Percentiles rank a stretch among this genome's conserved stretches.
Evolutionary conservation across 306 rosid species (phyloP).

Genomic region (Pachyrhizus erosus): DNA sequence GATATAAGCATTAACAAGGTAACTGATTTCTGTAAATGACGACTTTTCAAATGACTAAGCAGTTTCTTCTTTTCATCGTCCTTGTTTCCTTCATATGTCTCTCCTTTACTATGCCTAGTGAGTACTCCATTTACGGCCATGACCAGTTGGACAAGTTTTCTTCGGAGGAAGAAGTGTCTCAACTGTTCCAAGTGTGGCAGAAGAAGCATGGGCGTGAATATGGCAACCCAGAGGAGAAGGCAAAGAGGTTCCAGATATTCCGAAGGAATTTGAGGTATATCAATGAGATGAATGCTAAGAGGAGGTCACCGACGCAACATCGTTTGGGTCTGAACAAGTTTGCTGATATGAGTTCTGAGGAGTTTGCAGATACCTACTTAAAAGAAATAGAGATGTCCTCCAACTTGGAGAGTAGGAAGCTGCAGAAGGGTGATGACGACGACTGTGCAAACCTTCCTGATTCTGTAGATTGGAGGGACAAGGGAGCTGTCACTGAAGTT

Average conservation of each 20-base stretch:
- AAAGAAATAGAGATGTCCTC: constrained; percentile 43
- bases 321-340: constrained; percentile 65
- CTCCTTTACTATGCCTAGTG: constrained; percentile 41
- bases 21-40: not conserved
- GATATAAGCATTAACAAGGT: not conserved
- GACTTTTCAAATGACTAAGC: constrained; percentile 36
- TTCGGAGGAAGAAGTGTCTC: constrained; percentile 48
- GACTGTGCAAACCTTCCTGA: constrained; percentile 56
- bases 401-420: not conserved
- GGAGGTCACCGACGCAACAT: constrained; percentile 29
- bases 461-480: constrained; percentile 66
- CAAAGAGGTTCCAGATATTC: constrained; percentile 52
- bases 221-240: constrained; percentile 48
- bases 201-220: constrained; percentile 58
- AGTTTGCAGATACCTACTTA: constrained; percentile 49
- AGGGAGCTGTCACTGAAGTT: constrained; percentile 61
- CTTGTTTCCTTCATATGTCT: constrained; percentile 32
- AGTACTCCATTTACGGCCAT: not conserved
- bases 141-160: constrained; percentile 33
- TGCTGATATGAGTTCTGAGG: constrained; percentile 68
- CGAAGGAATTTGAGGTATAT: constrained; percentile 57
- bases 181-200: constrained; percentile 63
- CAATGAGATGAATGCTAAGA: constrained; percentile 56
- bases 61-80: constrained; percentile 33
- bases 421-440: not conserved